phyloP scores from a whole-genome alignment of 148 eudicot genomes.

The Drosera capensis region DNA sequence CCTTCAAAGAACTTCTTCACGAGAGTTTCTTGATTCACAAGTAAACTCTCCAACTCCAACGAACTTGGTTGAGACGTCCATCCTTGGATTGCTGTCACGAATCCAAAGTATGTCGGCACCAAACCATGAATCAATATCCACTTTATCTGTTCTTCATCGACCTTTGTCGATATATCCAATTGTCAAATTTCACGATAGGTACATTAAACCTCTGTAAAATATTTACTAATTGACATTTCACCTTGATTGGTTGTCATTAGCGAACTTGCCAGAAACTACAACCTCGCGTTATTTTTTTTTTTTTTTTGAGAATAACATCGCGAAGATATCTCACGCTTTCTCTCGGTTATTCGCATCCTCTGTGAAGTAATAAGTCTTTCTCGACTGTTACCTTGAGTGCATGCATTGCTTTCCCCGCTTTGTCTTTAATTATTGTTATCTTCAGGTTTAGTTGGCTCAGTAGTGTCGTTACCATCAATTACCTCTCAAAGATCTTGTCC shows the following conservation, averaged over 20 bases:
- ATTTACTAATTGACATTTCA: background rate
- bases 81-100: slow-evolving; percentile 4
- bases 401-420: background rate
- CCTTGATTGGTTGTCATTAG: background rate
- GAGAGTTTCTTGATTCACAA: background rate
- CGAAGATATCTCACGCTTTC: slow-evolving; percentile 3
- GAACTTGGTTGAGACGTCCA: slow-evolving; percentile 4
- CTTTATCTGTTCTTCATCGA: slow-evolving; percentile 3
- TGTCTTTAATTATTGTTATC: background rate
- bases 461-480: background rate
- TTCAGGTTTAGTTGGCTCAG: background rate
- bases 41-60: slow-evolving; percentile 3
- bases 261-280: background rate
- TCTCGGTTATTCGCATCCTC: slow-evolving; percentile 1
- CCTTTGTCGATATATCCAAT: background rate
- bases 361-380: background rate
- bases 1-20: background rate
- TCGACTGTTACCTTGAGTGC: background rate
- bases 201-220: background rate
- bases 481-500: background rate
- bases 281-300: background rate
- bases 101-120: slow-evolving; percentile 1
- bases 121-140: slow-evolving; percentile 9
- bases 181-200: background rate
- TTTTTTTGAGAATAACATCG: background rate